phyloP scores from a whole-genome alignment of 225 moss, liverwort and hornwort species.

The Neckera pumila region DNA sequence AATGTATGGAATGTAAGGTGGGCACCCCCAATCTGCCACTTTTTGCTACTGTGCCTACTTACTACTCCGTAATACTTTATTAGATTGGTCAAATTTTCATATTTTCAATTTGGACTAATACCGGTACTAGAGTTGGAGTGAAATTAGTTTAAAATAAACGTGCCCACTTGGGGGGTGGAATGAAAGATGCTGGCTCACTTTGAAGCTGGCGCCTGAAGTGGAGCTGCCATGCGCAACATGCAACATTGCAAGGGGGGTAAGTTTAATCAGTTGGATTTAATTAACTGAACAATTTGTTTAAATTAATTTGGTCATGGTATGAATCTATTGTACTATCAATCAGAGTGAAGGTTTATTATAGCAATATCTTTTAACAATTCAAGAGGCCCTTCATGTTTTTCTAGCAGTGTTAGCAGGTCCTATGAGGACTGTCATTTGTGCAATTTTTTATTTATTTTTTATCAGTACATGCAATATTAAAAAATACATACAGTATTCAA shows the following conservation, averaged over 20 bases:
- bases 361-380: not conserved
- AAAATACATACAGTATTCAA: not conserved
- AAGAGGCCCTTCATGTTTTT: not conserved
- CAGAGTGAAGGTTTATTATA: not conserved
- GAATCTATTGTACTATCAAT: not conserved
- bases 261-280: not conserved
- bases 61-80: not conserved
- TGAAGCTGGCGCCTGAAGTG: not conserved
- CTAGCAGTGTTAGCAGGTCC: not conserved
- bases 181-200: not conserved
- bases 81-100: not conserved
- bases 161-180: slow-evolving; percentile 5
- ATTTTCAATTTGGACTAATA: not conserved
- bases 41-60: not conserved
- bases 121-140: not conserved
- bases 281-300: no score
- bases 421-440: not conserved
- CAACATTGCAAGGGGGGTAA: not conserved
- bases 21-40: not conserved
- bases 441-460: not conserved
- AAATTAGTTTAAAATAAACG: not conserved
- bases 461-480: not conserved
- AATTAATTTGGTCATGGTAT: not conserved
- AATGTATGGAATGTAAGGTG: not conserved
- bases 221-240: slow-evolving; percentile 9